Evolutionary conservation across 345 rosid species (phyloP).

Genomic region (Sisymbrium irio): DNA sequence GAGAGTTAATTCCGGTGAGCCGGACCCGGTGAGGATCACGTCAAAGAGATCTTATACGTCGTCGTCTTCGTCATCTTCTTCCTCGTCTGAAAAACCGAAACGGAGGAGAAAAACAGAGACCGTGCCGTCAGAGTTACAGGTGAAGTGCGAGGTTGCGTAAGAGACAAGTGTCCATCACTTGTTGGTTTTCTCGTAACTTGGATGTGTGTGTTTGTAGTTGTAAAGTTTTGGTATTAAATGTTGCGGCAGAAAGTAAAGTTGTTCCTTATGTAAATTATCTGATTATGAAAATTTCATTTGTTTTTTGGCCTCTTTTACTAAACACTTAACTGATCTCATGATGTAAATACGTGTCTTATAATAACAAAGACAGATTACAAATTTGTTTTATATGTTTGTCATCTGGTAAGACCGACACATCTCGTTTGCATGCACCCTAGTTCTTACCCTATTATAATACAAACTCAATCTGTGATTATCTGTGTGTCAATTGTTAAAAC

Average conservation of each 20-base stretch:
- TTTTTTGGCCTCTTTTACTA: not conserved
- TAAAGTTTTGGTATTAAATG: not conserved
- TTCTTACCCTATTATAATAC: too few relatives aligned
- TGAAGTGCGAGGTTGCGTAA: constrained; percentile 34
- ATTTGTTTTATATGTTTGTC: too few relatives aligned
- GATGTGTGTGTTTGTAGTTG: not conserved
- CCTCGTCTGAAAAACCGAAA: constrained; percentile 49
- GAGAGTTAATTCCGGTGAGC: constrained; percentile 88
- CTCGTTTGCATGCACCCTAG: too few relatives aligned
- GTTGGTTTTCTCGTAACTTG: constrained; percentile 25
- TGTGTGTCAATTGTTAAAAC: too few relatives aligned
- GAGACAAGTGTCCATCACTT: constrained; percentile 36
- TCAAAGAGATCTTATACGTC: constrained; percentile 51
- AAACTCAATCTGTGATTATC: too few relatives aligned
- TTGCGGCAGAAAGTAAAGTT: not conserved
- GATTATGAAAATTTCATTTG: not conserved
- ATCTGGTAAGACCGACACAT: too few relatives aligned
- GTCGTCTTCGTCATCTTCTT: constrained; percentile 33
- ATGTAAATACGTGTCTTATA: too few relatives aligned
- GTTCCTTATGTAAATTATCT: not conserved
- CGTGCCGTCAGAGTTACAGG: constrained; percentile 1
- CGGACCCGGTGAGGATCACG: constrained; percentile 84
- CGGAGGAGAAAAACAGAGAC: constrained; percentile 52
- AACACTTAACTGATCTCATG: not conserved
- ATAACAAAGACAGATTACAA: too few relatives aligned